Evolutionary conservation across 805 yeast species (phyloP), one percentile per base, ranked within the genome.

Genomic region (Kregervanrija fluxuum): DNA sequence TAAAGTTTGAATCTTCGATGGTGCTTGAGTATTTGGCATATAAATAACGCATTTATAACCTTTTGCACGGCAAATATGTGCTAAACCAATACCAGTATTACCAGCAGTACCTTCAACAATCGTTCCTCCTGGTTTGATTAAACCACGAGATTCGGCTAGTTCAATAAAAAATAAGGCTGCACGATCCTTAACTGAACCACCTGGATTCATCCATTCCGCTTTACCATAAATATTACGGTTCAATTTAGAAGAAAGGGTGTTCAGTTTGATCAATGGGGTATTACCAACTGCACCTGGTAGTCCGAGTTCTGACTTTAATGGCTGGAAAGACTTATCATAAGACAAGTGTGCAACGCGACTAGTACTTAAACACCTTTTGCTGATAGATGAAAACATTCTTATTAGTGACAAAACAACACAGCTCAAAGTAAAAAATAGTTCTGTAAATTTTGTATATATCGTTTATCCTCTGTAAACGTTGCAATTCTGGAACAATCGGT

Each of bases 61-160:
- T 54, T 82, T 78, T 40, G 91, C 77, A 34, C 95, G 71, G 61
- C 95, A 85, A 40, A 82, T 79, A 56, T 75, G 81, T 5, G 96
- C 96, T 44, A 88, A 69, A 1, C 96, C 96, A 54, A 88, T 89
- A 30, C 96, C 96, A 13, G 96, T 88, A 66, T 88, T 88, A 37
- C 96, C 96, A 3, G 96, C 96, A n/a, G 96, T 87, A 11, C 96
- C 95, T 64, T 88, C 96, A 22, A 88, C 89, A 30, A 88, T 77
- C 1, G 95, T 88, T 32, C 95, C 95, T 14, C 95, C 95, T 4
- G 88, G 76, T 49, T 68, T 62, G 44, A 88, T 69, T 41, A 74
- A 65, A 4, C 89, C 89, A 50, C 70, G 71, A 35, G 63, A 60
- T 60, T 89, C 96, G 30, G 96, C 96, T 52, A 84, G 88, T 55